Base-by-base conservation (phyloP, 139 green algal genomes). In the Tetradesmus lagerheimii region DNA sequence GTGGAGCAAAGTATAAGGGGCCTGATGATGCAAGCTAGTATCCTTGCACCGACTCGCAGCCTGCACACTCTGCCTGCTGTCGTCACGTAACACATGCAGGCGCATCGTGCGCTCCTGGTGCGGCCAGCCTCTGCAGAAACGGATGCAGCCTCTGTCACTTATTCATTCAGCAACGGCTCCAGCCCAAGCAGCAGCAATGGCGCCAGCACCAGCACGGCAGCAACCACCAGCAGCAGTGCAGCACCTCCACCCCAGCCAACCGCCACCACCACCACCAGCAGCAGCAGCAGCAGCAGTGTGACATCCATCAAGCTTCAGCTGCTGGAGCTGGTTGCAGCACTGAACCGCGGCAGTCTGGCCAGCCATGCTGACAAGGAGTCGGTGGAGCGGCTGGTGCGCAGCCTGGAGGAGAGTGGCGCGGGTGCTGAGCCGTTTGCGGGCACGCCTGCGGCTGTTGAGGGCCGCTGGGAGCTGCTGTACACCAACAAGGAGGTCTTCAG, bases 401-500 rank as follows among this genome's bases (percentile, higher is more conserved):
- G 31, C n/a, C 75, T 91, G 50, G 87, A 91, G 87, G 47, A 53
- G 15, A 71, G 45, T n/a, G 47, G 45, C 35, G 77, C 34, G 12
- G 62, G 50, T 45, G n/a, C 47, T 31, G 34, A 82, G 53, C 76
- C 84, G 6, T 78, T 90, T 50, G 39, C 0, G 8, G 57, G 74
- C 62, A 71, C 14, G 5, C 84, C 75, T n/a, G 89, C 84, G 16
- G 8, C 75, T 27, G n/a, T 92, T 12, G 84, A 92, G 15, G 89
- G 89, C 14, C 76, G 83, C 39, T 92, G 89, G 89, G 84, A 92
- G 84, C 84, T 92, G 75, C 5, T 92, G 29, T 92, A 92, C 77
- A 86, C 76, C 47, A 90, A 74, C 64, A 89, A 88, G 35, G 84
- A 90, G 76, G 50, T 83, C 8, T 92, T 92, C 84, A 66, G 83